A percentile compares a stretch with the other conserved stretches of the same genome.
Conservation (phyloP, 2,329 filamentous ascomycete species). For the Xylaria sp. region DNA sequence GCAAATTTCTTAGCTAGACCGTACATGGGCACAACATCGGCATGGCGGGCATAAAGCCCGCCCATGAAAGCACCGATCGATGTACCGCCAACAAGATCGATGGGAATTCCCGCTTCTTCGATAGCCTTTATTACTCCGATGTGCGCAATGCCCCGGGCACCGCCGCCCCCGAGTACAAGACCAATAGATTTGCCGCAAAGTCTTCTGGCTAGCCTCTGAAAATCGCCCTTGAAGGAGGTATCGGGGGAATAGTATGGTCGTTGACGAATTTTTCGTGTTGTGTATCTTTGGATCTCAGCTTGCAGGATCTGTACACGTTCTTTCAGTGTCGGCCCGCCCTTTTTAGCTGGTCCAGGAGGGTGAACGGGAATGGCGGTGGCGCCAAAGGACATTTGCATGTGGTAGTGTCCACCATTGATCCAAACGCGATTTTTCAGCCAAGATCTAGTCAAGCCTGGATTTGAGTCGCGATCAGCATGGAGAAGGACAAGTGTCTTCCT, state of each 20-base stretch:
- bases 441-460: conserved; percentile 82
- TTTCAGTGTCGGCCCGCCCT: conserved; percentile 86
- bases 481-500: conserved; percentile 91
- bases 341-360: conserved; percentile 69
- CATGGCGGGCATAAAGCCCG: conserved; percentile 93
- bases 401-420: conserved; percentile 98
- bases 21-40: conserved; percentile 96
- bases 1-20: conserved; percentile 97
- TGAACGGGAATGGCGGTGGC: conserved; percentile 80
- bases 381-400: conserved; percentile 94
- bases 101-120: conserved; percentile 95
- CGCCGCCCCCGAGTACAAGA: conserved; percentile 91
- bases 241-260: conserved; percentile 90
- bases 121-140: conserved; percentile 94
- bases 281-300: conserved; percentile 98
- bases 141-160: conserved; percentile 90
- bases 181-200: conserved; percentile 95
- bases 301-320: conserved; percentile 93
- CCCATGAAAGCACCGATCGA: conserved; percentile 97
- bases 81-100: conserved; percentile 94
- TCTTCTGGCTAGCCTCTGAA: conserved; percentile 88
- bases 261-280: conserved; percentile 89
- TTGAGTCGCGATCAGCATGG: conserved; percentile 88
- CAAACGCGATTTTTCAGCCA: conserved; percentile 95
- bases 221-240: conserved; percentile 94